Base-by-base conservation (phyloP, 208 protist genomes). In the Crithidia expoeki region DNA sequence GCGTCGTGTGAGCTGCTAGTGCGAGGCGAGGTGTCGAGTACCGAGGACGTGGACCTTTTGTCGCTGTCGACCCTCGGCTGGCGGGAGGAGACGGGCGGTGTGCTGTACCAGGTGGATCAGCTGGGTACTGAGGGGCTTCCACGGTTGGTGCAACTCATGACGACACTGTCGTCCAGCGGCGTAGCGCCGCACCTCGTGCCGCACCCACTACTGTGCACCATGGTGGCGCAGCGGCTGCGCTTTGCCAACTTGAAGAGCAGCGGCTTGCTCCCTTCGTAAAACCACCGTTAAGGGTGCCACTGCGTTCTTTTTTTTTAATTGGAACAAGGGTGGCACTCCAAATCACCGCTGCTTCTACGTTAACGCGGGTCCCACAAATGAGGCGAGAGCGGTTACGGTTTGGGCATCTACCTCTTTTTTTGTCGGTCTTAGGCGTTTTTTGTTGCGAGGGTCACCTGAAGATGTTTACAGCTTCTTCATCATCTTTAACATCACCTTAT, bases 61-160 rank as follows among this genome's bases (percentile, higher is more conserved):
- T 85, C 83, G 5, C 73, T 90, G 32, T 80, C 79, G 27, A 84
- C 83, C 28, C 81, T 95, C 10, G 84, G 86, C 12, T 89, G 89
- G 76, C 46, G 68, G 21, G 76, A 85, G 50, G 81, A 71, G 56
- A 86, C 79, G 4, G 89, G 89, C 50, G 90, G 90, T 6, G 83
- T 84, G 19, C 72, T 95, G 5, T 74, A 63, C 38, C 63, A 83
- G 30, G 21, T 89, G 38, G 81, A 85, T 34, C 80, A 90, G 51
- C 21, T 47, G 16, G 56, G 61, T 2, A 61, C 61, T 17, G 71
- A 66, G 16, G 81, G 81, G 6, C 70, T 88, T 40, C 73, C 62
- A 11, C 66, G 57, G 10, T 17, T 90, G 51, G 53, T 80, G 33
- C 62, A 78, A 25, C 58, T 67, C 25, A 86, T 90, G 83, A 64